Conservation (phyloP, 495 filamentous ascomycete genomes). For the Aspergillus carlsbadensis region DNA sequence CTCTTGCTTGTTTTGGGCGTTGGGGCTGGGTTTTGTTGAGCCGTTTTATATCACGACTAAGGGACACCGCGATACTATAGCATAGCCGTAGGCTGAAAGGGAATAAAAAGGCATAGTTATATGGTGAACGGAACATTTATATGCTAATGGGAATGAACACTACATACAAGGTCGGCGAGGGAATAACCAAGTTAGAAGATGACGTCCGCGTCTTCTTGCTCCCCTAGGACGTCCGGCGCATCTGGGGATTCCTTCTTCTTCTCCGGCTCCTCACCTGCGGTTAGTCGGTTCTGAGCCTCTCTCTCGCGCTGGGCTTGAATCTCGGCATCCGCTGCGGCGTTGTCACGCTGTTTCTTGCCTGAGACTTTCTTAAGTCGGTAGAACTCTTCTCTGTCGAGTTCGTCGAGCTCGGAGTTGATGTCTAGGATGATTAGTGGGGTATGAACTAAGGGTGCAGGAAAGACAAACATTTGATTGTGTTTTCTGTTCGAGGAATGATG, state of each 20-base stretch:
- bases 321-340: constrained; percentile 70
- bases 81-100: not conserved
- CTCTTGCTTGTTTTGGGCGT: constrained; percentile 31
- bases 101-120: constrained; percentile 11
- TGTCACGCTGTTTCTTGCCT: constrained; percentile 89
- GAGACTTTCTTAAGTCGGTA: constrained; percentile 98
- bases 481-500: constrained; percentile 96
- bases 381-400: constrained; percentile 97
- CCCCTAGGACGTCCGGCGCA: constrained; percentile 70
- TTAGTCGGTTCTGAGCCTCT: constrained; percentile 40
- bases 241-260: constrained; percentile 39
- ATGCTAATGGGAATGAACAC: constrained; percentile 22
- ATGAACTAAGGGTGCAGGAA: not conserved
- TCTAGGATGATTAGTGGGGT: constrained; percentile 48
- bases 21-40: constrained; percentile 29
- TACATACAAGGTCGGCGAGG: constrained; percentile 22
- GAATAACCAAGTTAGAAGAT: constrained; percentile 68
- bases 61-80: not conserved
- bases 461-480: constrained; percentile 85
- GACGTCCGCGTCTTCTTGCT: constrained; percentile 88
- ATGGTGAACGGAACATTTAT: constrained; percentile 6
- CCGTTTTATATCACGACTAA: constrained; percentile 12
- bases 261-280: constrained; percentile 19
- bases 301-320: constrained; percentile 59
- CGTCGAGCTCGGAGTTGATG: constrained; percentile 98